Evolutionary conservation across 345 rosid genomes (phyloP).

Genomic region (Eucalyptus decipiens): DNA sequence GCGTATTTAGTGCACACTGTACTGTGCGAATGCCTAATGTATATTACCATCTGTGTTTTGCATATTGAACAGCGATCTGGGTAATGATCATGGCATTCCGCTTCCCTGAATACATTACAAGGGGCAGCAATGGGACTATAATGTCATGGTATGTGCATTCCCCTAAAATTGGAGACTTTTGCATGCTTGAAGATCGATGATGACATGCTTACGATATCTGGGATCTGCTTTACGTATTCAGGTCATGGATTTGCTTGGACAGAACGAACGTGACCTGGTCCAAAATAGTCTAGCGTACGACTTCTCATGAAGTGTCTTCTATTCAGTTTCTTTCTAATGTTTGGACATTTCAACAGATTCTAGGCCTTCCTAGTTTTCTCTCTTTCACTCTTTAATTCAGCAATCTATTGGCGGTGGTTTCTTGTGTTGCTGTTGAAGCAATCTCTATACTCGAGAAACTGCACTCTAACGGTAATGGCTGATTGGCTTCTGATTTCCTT

Average conservation of each 20-base stretch:
- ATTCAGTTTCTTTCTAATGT: background rate
- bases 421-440: slow-evolving; percentile 91
- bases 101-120: slow-evolving; percentile 67
- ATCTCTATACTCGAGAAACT: slow-evolving; percentile 84
- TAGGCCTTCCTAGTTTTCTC: background rate
- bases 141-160: slow-evolving; percentile 66
- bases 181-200: background rate
- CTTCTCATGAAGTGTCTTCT: background rate
- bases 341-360: background rate
- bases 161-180: background rate
- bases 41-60: background rate
- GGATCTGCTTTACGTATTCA: slow-evolving; percentile 2
- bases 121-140: slow-evolving; percentile 75
- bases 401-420: slow-evolving; percentile 83
- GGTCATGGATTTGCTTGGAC: slow-evolving; percentile 96
- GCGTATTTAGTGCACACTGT: background rate
- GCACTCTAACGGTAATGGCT: slow-evolving; percentile 65
- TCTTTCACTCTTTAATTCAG: slow-evolving; percentile 11
- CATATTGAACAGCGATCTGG: slow-evolving; percentile 45
- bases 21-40: background rate
- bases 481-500: background rate
- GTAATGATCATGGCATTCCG: slow-evolving; percentile 73
- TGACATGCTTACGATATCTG: background rate
- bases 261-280: slow-evolving; percentile 86
- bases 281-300: slow-evolving; percentile 55